These are phyloP conservation scores for Naganishia vaughanmartiniae DNA, from an alignment of 768 basidiomycete species.

Conservation along the genomic window DNA sequence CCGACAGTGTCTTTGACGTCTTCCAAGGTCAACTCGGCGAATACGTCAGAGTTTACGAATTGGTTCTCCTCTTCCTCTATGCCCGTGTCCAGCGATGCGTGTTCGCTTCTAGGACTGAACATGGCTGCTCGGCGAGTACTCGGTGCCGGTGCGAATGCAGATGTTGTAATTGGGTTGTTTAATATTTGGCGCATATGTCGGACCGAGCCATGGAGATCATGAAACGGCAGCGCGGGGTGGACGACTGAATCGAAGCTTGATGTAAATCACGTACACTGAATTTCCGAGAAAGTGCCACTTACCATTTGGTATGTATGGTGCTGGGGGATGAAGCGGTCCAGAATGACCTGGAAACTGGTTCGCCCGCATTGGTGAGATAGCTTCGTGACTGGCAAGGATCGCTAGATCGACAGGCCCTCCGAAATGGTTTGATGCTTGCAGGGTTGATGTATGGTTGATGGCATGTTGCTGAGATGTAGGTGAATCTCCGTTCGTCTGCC, in stretches of 20 bases:
- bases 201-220: background rate
- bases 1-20: slow-evolving; percentile 19
- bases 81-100: slow-evolving; percentile 14
- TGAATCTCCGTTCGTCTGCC: slow-evolving; percentile 15
- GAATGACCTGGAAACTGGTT: background rate
- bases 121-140: background rate
- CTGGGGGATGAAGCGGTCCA: slow-evolving; percentile 18
- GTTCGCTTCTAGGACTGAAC: background rate
- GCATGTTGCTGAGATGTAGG: slow-evolving; percentile 3
- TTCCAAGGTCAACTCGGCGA: slow-evolving; percentile 29
- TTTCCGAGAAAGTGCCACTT: background rate
- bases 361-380: background rate
- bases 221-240: background rate
- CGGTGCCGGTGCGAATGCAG: background rate
- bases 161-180: background rate
- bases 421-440: background rate
- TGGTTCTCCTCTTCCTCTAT: slow-evolving; percentile 32
- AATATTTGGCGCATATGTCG: slow-evolving; percentile 6
- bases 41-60: slow-evolving; percentile 31
- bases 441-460: background rate
- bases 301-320: background rate
- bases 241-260: background rate
- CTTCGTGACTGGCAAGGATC: too few relatives aligned
- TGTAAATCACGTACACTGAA: too few relatives aligned
- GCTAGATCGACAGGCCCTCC: background rate